Conservation (phyloP, 2,329 filamentous ascomycete genomes). For the Sporothrix protearum region DNA sequence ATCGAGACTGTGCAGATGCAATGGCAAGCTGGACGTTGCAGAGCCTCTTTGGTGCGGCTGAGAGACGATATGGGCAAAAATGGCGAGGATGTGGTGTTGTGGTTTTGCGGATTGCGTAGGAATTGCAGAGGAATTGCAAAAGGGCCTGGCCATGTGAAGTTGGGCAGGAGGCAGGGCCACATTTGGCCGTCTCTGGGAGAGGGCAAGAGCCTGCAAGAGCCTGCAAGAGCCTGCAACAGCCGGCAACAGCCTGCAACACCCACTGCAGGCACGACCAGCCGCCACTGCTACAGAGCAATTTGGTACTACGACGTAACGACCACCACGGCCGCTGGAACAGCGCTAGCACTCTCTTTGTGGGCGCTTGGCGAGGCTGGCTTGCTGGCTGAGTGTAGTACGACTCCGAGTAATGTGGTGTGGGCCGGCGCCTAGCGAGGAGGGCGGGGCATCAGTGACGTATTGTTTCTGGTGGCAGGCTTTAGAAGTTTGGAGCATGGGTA, state of each 20-base stretch:
- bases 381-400: slow-evolving; percentile 20
- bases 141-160: background rate
- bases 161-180: background rate
- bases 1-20: background rate
- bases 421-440: background rate
- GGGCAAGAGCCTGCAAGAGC: no score
- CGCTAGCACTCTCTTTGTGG: background rate
- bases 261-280: no score
- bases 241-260: no score
- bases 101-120: background rate
- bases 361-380: slow-evolving; percentile 22
- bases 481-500: slow-evolving; percentile 10
- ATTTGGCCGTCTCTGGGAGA: background rate
- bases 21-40: background rate
- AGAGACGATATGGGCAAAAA: background rate
- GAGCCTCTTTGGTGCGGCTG: slow-evolving; percentile 5
- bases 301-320: background rate
- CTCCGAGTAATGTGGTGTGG: slow-evolving; percentile 10
- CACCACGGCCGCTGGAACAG: background rate
- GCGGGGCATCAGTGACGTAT: slow-evolving; percentile 28
- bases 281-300: background rate
- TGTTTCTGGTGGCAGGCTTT: slow-evolving; percentile 6
- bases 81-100: background rate
- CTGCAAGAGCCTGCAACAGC: no score
- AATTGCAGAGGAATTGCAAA: background rate